Conservation (phyloP, 495 filamentous ascomycete species). For the Parathielavia appendiculata region DNA sequence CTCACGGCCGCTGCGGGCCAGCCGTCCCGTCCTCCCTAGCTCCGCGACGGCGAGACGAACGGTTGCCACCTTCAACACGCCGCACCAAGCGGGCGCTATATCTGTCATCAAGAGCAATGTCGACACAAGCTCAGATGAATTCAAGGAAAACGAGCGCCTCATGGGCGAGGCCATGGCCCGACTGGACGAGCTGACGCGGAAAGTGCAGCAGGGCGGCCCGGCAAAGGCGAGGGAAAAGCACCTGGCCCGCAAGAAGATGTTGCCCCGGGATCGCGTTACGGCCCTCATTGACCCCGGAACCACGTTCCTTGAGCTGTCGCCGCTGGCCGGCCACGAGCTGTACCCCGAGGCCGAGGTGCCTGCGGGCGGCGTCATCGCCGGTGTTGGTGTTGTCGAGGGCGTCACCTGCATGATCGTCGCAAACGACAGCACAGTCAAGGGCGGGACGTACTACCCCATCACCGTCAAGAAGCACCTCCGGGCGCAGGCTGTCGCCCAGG, state of each 20-base stretch:
- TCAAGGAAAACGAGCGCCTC: constrained; percentile 71
- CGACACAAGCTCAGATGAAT: constrained; percentile 72
- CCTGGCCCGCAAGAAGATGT: constrained; percentile 83
- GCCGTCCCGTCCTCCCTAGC: constrained; percentile 6
- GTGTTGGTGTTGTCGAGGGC: constrained; percentile 84
- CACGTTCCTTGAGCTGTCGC: constrained; percentile 84
- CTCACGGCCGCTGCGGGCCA: constrained; percentile 8
- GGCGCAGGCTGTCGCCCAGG: constrained; percentile 83
- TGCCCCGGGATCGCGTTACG: constrained; percentile 83
- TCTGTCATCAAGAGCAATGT: constrained; percentile 71
- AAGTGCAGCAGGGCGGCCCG: constrained; percentile 69
- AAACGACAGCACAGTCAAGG: constrained; percentile 97
- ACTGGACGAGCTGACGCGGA: constrained; percentile 63
- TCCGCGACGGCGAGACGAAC: constrained; percentile 26
- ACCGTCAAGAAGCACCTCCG: constrained; percentile 97
- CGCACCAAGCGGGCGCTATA: constrained; percentile 66
- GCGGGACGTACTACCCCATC: constrained; percentile 97
- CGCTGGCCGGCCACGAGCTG: constrained; percentile 78
- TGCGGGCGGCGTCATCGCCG: constrained; percentile 87
- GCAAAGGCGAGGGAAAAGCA: constrained; percentile 88
- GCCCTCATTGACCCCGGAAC: constrained; percentile 84
- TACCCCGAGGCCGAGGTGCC: constrained; percentile 69
- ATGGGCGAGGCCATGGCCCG: constrained; percentile 67
- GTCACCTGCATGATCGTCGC: constrained; percentile 92
- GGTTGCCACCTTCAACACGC: constrained; percentile 58